Evolutionary conservation across 2,329 filamentous ascomycete species (phyloP).

Genomic region (Neodidymelliopsis sp.): DNA sequence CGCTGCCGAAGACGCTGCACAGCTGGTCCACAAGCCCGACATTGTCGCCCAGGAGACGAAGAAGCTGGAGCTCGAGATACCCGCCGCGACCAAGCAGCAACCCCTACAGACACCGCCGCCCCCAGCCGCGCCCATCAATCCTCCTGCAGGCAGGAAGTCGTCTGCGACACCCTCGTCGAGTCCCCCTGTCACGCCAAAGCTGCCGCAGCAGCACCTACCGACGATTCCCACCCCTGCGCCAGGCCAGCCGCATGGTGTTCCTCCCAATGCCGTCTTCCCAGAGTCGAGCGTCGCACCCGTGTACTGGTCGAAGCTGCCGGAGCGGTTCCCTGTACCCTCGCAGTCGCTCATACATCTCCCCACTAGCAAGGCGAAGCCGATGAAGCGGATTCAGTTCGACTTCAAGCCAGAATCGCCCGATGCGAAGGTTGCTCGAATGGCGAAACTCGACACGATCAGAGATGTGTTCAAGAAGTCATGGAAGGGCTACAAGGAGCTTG

Average conservation of each 20-base stretch:
- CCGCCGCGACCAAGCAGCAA: slow-evolving; percentile 37
- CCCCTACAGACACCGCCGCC: slow-evolving; percentile 41
- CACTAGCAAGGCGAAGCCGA: slow-evolving; percentile 69
- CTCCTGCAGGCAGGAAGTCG: slow-evolving; percentile 23
- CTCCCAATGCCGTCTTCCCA: slow-evolving; percentile 31
- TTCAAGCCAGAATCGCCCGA: slow-evolving; percentile 70
- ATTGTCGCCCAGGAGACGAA: slow-evolving; percentile 44
- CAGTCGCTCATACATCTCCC: slow-evolving; percentile 79
- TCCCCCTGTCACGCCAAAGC: slow-evolving; percentile 18
- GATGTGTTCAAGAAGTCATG: slow-evolving; percentile 80
- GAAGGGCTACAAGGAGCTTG: slow-evolving; percentile 79
- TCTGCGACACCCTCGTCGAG: slow-evolving; percentile 22
- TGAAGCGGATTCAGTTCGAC: slow-evolving; percentile 78
- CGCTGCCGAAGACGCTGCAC: slow-evolving; percentile 25
- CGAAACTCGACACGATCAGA: slow-evolving; percentile 72
- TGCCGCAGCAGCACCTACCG: slow-evolving; percentile 22
- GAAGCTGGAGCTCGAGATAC: slow-evolving; percentile 41
- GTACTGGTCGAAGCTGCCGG: slow-evolving; percentile 77
- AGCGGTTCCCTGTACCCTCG: slow-evolving; percentile 78
- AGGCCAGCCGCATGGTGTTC: slow-evolving; percentile 22
- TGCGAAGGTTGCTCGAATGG: slow-evolving; percentile 63
- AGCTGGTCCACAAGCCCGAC: slow-evolving; percentile 29
- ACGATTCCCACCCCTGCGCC: slow-evolving; percentile 25
- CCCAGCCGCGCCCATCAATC: slow-evolving; percentile 18
- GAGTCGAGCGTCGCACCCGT: slow-evolving; percentile 45